phyloP scores from a whole-genome alignment of 257 asterid species.

The Petunia axillaris region DNA sequence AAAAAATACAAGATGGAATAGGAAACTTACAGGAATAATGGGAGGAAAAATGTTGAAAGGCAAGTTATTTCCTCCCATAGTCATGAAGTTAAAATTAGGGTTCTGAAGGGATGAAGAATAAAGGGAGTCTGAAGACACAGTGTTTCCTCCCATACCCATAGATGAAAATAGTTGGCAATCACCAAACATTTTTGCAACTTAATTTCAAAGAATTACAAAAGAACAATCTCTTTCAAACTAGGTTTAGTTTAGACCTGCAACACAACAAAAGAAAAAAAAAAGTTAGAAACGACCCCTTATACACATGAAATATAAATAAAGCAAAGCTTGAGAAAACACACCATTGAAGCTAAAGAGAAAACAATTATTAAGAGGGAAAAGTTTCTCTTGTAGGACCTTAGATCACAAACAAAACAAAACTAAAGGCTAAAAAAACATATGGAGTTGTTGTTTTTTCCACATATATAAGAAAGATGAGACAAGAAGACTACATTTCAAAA shows the following conservation, averaged over 20 bases:
- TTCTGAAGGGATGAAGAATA: constrained; percentile 55
- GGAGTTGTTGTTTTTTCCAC: not conserved
- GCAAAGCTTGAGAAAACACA: constrained; percentile 19
- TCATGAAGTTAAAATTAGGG: constrained; percentile 82
- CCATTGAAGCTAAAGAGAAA: constrained; percentile 5
- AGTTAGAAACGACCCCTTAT: not conserved
- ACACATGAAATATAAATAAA: not conserved
- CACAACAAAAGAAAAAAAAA: not conserved
- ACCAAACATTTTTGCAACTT: constrained; percentile 63
- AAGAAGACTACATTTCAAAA: not conserved
- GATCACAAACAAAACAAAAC: constrained; percentile 11
- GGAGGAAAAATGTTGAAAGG: constrained; percentile 91
- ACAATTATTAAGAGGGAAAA: not conserved
- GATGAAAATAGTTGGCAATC: constrained; percentile 86
- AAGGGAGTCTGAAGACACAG: constrained; percentile 41
- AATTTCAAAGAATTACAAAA: not conserved
- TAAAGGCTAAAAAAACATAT: not conserved
- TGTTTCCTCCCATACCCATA: constrained; percentile 61
- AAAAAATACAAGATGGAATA: not conserved
- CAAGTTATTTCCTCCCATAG: constrained; percentile 47
- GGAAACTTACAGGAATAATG: constrained; percentile 59
- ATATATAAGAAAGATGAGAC: not conserved
- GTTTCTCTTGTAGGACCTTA: not conserved
- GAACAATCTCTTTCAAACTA: not conserved
- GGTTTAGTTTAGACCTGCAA: constrained; percentile 25